phyloP scores from a whole-genome alignment of 805 yeast genomes.

The Candida schatavii region DNA sequence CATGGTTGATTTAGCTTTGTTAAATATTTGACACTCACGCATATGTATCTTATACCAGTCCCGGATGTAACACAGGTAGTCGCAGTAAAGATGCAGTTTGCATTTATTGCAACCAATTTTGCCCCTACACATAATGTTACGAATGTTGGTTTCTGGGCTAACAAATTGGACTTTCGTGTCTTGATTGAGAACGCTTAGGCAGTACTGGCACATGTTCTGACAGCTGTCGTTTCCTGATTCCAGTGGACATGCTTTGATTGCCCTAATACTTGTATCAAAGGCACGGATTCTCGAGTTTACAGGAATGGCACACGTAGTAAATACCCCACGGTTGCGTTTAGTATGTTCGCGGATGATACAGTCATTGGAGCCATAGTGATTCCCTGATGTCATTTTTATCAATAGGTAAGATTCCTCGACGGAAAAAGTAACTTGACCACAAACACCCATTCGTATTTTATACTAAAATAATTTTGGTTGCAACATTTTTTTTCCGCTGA shows the following conservation, averaged over 20 bases:
- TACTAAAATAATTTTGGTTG: no score
- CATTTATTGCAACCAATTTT: slow-evolving; percentile 6
- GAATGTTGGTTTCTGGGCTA: no score
- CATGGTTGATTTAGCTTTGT: background rate
- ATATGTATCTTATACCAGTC: slow-evolving; percentile 3
- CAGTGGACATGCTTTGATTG: slow-evolving; percentile 3
- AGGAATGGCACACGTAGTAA: background rate
- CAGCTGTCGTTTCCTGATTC: slow-evolving; percentile 1
- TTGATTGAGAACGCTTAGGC: slow-evolving; percentile 2
- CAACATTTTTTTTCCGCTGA: no score
- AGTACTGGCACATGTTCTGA: slow-evolving; percentile 5
- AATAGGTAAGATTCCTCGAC: no score
- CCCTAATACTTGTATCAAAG: background rate
- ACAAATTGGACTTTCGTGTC: no score
- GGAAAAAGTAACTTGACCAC: no score
- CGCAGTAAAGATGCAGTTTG: slow-evolving; percentile 2
- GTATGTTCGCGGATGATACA: no score
- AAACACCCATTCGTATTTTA: no score
- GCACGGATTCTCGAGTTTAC: background rate
- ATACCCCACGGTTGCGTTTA: slow-evolving; percentile 2
- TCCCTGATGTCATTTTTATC: no score
- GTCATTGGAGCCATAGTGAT: no score
- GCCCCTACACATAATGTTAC: no score
- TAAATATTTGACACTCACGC: slow-evolving; percentile 2
- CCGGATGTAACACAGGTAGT: slow-evolving; percentile 1